Percentiles rank a stretch among this genome's conserved stretches.
phyloP scores from a whole-genome alignment of 1,284 basidiomycete genomes.

The Cryptococcus hybrid region DNA sequence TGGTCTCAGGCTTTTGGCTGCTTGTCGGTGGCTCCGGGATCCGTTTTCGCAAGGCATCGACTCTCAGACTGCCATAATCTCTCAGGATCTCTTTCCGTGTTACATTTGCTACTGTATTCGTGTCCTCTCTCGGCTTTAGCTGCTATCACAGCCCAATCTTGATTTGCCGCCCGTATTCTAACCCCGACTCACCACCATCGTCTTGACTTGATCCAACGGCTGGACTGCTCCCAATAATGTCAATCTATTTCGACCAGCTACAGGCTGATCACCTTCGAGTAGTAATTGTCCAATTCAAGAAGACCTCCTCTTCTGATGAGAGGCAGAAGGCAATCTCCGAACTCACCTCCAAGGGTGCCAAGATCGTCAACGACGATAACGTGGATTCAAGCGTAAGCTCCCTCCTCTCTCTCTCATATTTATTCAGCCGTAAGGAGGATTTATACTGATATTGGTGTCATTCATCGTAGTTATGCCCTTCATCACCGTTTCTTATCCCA shows the following conservation, averaged over 20 bases:
- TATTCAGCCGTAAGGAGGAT: background rate
- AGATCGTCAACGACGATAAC: conserved; percentile 35
- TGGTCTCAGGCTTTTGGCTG: background rate
- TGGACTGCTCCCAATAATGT: background rate
- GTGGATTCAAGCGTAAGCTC: conserved; percentile 13
- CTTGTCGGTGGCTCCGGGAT: background rate
- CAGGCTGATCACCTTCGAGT: background rate
- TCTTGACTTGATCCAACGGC: too few relatives aligned
- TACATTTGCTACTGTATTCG: background rate
- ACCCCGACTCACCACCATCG: too few relatives aligned
- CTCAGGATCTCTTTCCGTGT: background rate
- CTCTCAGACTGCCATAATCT: background rate
- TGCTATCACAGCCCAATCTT: too few relatives aligned
- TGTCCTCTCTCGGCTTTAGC: background rate
- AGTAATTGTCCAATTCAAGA: conserved; percentile 46
- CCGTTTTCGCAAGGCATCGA: background rate
- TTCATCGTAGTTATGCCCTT: conserved; percentile 37
- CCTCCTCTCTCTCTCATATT: background rate
- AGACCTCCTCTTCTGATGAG: conserved; percentile 30
- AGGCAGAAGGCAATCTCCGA: conserved; percentile 28
- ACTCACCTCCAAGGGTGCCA: conserved; percentile 29
- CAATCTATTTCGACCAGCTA: background rate
- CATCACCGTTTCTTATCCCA: conserved; percentile 26
- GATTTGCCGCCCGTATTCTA: too few relatives aligned
- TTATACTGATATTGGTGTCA: background rate